Percentiles rank a stretch among this genome's conserved stretches.
These are phyloP conservation scores for Phytopythium vexans DNA, from an alignment of 352 stramenopile genomes.

Conservation along the genomic window DNA sequence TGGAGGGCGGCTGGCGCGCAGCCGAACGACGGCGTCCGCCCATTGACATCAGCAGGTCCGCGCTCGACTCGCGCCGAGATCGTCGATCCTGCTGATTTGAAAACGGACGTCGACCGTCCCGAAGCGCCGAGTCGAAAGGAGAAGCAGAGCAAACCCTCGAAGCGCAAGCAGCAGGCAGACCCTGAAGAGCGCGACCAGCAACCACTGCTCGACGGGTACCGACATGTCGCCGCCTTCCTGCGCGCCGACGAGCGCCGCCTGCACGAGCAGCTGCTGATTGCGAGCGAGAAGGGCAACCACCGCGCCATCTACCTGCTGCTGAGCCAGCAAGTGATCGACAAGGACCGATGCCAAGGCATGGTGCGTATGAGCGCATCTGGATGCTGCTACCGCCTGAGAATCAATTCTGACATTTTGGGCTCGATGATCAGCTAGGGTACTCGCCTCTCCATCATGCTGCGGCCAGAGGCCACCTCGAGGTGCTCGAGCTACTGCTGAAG, in stretches of 20 bases:
- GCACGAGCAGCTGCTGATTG: slow-evolving; percentile 60
- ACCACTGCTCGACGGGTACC: not conserved
- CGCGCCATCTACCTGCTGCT: slow-evolving; percentile 67
- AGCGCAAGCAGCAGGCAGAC: too few relatives aligned
- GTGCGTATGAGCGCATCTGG: slow-evolving; percentile 18
- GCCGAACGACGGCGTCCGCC: too few relatives aligned
- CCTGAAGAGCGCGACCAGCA: too few relatives aligned
- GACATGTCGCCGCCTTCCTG: not conserved
- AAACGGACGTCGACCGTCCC: too few relatives aligned
- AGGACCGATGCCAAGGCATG: slow-evolving; percentile 54
- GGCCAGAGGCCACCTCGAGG: slow-evolving; percentile 57
- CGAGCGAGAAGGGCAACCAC: slow-evolving; percentile 67
- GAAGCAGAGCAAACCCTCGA: too few relatives aligned
- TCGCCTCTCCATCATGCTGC: slow-evolving; percentile 70
- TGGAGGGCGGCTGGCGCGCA: too few relatives aligned
- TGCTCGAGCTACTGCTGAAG: slow-evolving; percentile 58
- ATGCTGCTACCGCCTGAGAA: not conserved
- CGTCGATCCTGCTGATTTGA: too few relatives aligned
- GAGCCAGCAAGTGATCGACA: slow-evolving; percentile 50
- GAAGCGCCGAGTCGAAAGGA: too few relatives aligned
- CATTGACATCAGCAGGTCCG: too few relatives aligned
- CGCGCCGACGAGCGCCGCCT: slow-evolving; percentile 11
- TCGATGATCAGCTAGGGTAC: slow-evolving; percentile 41
- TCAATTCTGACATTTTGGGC: not conserved
- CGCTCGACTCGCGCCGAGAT: too few relatives aligned